phyloP scores from a whole-genome alignment of 495 filamentous ascomycete genomes.

The Aspergillus cristatus region DNA sequence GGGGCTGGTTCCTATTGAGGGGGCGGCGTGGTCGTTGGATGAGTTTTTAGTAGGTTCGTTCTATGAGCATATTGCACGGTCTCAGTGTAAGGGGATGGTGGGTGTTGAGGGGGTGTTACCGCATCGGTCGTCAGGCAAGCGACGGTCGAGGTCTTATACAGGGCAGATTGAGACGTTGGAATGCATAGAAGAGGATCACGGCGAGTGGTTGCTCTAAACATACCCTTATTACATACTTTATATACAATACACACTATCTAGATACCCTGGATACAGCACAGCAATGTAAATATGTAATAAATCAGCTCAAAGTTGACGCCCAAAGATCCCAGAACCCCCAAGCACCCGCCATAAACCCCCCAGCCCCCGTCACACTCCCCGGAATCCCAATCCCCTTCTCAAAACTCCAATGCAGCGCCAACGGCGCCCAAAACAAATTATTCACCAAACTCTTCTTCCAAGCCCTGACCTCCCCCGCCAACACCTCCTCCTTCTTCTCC shows the following conservation, averaged over 20 bases:
- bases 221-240: too few species aligned
- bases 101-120: not conserved
- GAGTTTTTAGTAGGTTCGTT: conserved; percentile 12
- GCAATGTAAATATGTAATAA: too few species aligned
- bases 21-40: conserved; percentile 10
- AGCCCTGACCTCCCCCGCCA: conserved; percentile 34
- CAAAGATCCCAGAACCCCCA: conserved; percentile 33
- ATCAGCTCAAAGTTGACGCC: conserved; percentile 16
- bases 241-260: too few species aligned
- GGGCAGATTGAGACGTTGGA: too few species aligned
- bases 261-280: not conserved
- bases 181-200: too few species aligned
- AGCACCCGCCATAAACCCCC: conserved; percentile 51
- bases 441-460: conserved; percentile 38
- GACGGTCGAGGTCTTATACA: too few species aligned
- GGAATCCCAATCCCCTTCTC: conserved; percentile 63
- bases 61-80: conserved; percentile 14
- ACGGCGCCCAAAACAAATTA: conserved; percentile 49
- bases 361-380: conserved; percentile 53
- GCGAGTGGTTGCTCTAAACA: too few species aligned
- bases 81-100: conserved; percentile 6
- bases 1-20: conserved; percentile 7
- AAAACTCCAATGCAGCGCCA: conserved; percentile 73
- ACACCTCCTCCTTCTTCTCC: conserved; percentile 27
- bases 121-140: too few species aligned